Conservation (phyloP, 371 early-diverging fungal genomes). For the Chytridium lagenaria region DNA sequence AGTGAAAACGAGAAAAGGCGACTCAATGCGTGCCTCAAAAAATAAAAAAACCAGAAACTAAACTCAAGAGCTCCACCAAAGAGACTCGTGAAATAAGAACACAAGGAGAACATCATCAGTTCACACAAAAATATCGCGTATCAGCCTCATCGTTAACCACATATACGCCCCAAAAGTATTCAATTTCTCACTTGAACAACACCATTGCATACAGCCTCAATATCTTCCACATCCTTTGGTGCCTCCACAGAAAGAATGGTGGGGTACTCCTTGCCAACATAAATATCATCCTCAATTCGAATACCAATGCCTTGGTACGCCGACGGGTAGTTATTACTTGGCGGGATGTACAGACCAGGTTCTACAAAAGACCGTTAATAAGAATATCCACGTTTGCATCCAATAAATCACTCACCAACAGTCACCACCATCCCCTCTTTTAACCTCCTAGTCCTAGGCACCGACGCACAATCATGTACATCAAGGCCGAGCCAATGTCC, state of each 20-base stretch:
- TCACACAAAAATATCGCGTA: too few species aligned
- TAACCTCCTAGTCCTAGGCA: slow-evolving; percentile 73
- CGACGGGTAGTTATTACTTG: slow-evolving; percentile 67
- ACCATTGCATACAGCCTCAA: slow-evolving; percentile 70
- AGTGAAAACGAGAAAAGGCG: too few species aligned
- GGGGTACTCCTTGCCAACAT: slow-evolving; percentile 66
- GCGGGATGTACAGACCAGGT: slow-evolving; percentile 93
- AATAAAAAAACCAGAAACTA: too few species aligned
- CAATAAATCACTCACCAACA: slow-evolving; percentile 73
- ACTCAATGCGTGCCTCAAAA: too few species aligned
- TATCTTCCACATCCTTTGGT: slow-evolving; percentile 89
- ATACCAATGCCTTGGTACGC: slow-evolving; percentile 91
- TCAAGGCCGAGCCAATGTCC: slow-evolving; percentile 95
- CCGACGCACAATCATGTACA: slow-evolving; percentile 86
- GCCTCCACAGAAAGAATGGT: slow-evolving; percentile 74
- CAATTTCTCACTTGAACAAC: too few species aligned
- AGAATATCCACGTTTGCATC: too few species aligned
- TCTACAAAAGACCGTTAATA: slow-evolving; percentile 55
- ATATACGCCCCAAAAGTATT: too few species aligned
- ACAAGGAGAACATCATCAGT: too few species aligned
- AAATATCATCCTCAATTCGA: slow-evolving; percentile 95
- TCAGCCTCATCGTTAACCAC: too few species aligned
- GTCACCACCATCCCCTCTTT: slow-evolving; percentile 89
- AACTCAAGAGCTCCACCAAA: too few species aligned
- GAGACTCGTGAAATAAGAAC: too few species aligned